phyloP scores from a whole-genome alignment of 164 flowering plant species.

The Vitis amurensis region DNA sequence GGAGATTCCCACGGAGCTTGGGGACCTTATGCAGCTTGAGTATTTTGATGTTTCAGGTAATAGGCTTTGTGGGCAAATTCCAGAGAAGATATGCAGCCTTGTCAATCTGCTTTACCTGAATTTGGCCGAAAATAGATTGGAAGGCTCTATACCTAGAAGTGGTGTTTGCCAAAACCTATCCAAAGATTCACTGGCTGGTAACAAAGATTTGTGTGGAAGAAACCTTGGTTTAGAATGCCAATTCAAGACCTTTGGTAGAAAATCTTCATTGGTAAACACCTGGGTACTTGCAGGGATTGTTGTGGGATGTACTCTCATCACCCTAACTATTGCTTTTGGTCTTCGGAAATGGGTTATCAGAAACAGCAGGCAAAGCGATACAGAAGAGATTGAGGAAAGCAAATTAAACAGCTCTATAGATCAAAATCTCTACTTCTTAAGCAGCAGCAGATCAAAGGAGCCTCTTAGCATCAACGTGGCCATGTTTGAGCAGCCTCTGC shows the following conservation, averaged over 20 bases:
- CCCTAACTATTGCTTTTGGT: constrained; percentile 27
- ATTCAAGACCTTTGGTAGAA: constrained; percentile 18
- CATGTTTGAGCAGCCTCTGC: constrained; percentile 77
- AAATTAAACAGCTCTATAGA: constrained; percentile 40
- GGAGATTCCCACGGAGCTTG: constrained; percentile 54
- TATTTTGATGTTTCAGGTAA: constrained; percentile 63
- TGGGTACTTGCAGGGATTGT: constrained; percentile 46
- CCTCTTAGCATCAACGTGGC: constrained; percentile 79
- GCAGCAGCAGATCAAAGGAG: constrained; percentile 70
- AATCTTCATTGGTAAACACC: constrained; percentile 25
- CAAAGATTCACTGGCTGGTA: constrained; percentile 39
- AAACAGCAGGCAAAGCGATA: constrained; percentile 21
- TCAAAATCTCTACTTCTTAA: constrained; percentile 48
- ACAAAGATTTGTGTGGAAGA: constrained; percentile 42
- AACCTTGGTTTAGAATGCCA: constrained; percentile 28
- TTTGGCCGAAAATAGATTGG: constrained; percentile 52
- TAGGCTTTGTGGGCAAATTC: constrained; percentile 56
- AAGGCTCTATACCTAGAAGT: constrained; percentile 54
- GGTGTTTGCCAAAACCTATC: constrained; percentile 59
- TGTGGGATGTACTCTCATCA: constrained; percentile 28
- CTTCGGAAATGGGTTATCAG: constrained; percentile 33
- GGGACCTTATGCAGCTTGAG: constrained; percentile 55
- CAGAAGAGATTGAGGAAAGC: constrained; percentile 39
- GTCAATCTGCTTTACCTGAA: constrained; percentile 34
- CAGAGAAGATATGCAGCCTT: constrained; percentile 48